Evolutionary conservation across 2,329 filamentous ascomycete genomes (phyloP).

Genomic region (Colletotrichum sp.): DNA sequence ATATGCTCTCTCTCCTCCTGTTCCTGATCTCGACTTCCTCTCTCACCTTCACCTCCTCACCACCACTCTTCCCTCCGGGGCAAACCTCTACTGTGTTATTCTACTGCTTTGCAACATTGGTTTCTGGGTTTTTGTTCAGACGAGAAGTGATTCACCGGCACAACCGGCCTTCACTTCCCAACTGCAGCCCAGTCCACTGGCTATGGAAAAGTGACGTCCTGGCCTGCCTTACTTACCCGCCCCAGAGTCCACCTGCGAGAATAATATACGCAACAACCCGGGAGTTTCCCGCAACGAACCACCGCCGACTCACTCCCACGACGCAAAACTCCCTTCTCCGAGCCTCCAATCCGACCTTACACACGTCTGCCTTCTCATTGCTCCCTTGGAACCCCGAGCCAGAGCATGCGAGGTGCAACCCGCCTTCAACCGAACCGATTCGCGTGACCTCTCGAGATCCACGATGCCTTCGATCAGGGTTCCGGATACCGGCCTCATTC

Average conservation of each 20-base stretch:
- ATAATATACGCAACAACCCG: conserved; percentile 6
- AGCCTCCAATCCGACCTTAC: background rate
- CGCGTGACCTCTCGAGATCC: conserved; percentile 14
- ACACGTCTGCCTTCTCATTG: background rate
- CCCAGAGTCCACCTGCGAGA: conserved; percentile 17
- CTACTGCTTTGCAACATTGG: background rate
- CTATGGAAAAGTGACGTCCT: conserved; percentile 22
- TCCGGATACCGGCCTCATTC: conserved; percentile 61
- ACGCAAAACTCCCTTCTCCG: background rate
- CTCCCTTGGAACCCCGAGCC: background rate
- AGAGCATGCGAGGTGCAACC: conserved; percentile 18
- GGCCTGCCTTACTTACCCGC: background rate
- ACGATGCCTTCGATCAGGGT: conserved; percentile 61
- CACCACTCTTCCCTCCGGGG: background rate
- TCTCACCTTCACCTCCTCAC: conserved; percentile 12
- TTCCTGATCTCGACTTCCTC: conserved; percentile 7
- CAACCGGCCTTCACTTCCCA: background rate
- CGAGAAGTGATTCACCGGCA: background rate
- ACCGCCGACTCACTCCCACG: background rate
- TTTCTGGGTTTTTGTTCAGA: background rate
- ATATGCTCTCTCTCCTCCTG: background rate
- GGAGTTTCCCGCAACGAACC: background rate
- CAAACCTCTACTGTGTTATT: background rate
- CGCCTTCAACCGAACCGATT: background rate
- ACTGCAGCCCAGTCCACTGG: conserved; percentile 4